phyloP scores from a whole-genome alignment of 352 stramenopile species.

The Phytophthora pinifolia region DNA sequence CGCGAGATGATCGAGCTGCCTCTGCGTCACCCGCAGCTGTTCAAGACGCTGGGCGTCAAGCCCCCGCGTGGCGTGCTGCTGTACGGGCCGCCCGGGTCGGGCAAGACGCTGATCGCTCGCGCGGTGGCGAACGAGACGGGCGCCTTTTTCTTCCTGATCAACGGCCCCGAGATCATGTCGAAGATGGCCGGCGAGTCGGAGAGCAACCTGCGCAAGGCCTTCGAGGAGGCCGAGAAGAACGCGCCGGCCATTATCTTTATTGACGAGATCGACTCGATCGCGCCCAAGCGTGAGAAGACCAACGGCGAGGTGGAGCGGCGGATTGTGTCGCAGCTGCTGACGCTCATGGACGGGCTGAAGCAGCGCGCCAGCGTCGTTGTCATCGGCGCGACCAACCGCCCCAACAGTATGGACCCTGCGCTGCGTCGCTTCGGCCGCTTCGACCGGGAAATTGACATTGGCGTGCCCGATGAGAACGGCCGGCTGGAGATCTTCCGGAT shows the following conservation, averaged over 20 bases:
- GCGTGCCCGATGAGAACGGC: slow-evolving; percentile 98
- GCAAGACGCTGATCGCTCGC: slow-evolving; percentile 99
- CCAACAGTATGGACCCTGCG: slow-evolving; percentile 98
- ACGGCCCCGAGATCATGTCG: slow-evolving; percentile 99
- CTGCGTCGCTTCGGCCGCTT: slow-evolving; percentile 98
- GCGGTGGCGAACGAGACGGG: slow-evolving; percentile 99
- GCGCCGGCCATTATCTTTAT: slow-evolving; percentile 99
- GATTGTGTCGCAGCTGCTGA: slow-evolving; percentile 99
- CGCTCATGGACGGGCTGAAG: slow-evolving; percentile 98
- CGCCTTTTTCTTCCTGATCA: slow-evolving; percentile 99
- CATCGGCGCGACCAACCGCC: slow-evolving; percentile 99
- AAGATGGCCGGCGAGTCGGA: slow-evolving; percentile 96
- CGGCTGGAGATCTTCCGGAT: slow-evolving; percentile 99
- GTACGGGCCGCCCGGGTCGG: slow-evolving; percentile 97
- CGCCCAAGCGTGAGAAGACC: slow-evolving; percentile 98
- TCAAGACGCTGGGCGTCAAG: slow-evolving; percentile 99
- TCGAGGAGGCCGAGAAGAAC: slow-evolving; percentile 99
- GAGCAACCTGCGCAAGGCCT: slow-evolving; percentile 95
- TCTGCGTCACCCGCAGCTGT: slow-evolving; percentile 96
- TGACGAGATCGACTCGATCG: slow-evolving; percentile 99
- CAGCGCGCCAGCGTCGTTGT: slow-evolving; percentile 95
- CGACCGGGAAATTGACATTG: slow-evolving; percentile 99
- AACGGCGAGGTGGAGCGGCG: slow-evolving; percentile 98
- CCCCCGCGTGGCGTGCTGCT: slow-evolving; percentile 98
- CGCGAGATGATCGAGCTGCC: slow-evolving; percentile 99